Evolutionary conservation across 306 rosid genomes (phyloP).

Genomic region (Medicago arabica): DNA sequence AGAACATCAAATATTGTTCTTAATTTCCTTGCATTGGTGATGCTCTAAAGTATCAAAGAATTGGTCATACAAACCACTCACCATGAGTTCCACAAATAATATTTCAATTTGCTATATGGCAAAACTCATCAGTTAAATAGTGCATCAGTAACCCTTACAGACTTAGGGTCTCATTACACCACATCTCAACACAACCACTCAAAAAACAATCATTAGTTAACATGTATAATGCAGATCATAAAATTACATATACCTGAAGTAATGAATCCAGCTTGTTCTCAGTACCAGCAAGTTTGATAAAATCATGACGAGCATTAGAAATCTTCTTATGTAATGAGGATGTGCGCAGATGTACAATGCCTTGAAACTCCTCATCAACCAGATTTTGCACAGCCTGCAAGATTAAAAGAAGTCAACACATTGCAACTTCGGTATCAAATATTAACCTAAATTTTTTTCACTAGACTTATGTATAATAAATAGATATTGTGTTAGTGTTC

Average conservation of each 20-base stretch:
- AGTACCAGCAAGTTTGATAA: constrained; percentile 82
- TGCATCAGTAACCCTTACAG: neutral
- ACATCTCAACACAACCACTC: constrained; percentile 22
- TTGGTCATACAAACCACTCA: neutral
- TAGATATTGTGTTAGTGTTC: constrained; percentile 8
- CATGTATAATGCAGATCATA: constrained; percentile 9
- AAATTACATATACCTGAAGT: constrained; percentile 67
- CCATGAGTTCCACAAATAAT: neutral
- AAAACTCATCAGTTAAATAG: neutral
- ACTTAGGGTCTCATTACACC: neutral
- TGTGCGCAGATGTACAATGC: constrained; percentile 91
- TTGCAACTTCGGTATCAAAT: constrained; percentile 8
- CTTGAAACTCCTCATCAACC: constrained; percentile 91
- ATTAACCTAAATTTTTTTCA: constrained; percentile 18
- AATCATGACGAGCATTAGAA: constrained; percentile 95
- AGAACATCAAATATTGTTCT: too few species aligned
- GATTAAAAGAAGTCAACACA: constrained; percentile 41
- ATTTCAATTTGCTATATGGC: too few species aligned
- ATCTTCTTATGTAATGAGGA: constrained; percentile 84
- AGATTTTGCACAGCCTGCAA: constrained; percentile 90
- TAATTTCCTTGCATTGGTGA: too few species aligned
- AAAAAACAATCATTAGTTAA: constrained; percentile 28
- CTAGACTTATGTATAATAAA: neutral
- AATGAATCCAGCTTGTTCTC: constrained; percentile 96
- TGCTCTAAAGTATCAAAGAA: neutral